Evolutionary conservation across 257 asterid species (phyloP).

Genomic region (Primulina tabacum): DNA sequence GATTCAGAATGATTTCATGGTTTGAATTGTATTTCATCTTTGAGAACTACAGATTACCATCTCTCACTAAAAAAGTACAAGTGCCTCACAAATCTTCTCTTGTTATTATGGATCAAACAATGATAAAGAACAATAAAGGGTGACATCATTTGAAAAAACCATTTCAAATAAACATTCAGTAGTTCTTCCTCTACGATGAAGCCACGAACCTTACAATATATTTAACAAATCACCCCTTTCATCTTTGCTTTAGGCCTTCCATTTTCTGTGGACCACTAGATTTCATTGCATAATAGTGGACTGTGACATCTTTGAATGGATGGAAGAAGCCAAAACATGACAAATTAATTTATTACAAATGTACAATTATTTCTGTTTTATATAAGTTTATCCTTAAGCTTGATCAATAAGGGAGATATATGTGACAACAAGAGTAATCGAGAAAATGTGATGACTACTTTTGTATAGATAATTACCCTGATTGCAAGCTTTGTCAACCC

Average conservation of each 20-base stretch:
- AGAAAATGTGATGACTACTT: neutral
- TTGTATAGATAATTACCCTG: neutral
- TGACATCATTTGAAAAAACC: neutral
- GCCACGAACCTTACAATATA: neutral
- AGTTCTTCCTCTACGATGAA: neutral
- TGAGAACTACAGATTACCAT: neutral
- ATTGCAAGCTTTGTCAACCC: neutral
- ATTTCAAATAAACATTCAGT: neutral
- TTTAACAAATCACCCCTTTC: neutral
- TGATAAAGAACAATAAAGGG: neutral
- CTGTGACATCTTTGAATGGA: no score
- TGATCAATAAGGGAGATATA: no score
- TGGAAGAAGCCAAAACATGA: no score
- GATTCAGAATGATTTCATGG: neutral
- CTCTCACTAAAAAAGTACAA: no score
- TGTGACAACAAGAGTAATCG: neutral
- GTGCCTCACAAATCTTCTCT: no score
- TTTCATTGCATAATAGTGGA: no score
- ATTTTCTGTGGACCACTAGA: neutral
- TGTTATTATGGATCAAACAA: no score
- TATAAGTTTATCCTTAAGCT: no score
- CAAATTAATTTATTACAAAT: no score
- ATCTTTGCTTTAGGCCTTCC: neutral
- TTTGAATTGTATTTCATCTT: neutral
- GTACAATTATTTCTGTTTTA: no score